Evolutionary conservation across 768 basidiomycete genomes (phyloP), one percentile per base, ranked within the genome.

Genomic region (Collybia nuda): DNA sequence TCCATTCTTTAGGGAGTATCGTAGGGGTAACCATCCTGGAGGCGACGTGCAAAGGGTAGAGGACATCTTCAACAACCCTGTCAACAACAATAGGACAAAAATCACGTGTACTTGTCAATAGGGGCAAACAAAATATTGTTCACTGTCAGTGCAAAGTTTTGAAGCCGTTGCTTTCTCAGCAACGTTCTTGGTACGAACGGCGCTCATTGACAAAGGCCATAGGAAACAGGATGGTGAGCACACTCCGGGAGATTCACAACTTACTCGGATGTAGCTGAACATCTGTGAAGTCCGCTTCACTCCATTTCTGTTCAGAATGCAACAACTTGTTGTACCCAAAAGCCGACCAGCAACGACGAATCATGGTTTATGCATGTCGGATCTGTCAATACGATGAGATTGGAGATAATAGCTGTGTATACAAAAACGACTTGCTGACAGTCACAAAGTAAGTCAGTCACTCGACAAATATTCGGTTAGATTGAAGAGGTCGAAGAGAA

Each of bases 301-400:
- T 96, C 23, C 85, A 90, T 58, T 96, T 96, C 70, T 96, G 93
- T 62, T 86, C 84, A 35, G 93, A 96, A 76, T 96, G 93, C 77
- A 94, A 95, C 73, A 96, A 97, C 65, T 79, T 97, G 23, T 78
- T 97, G 46, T 95, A 96, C 67, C 93, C 93, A 18, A 86, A 94
- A 72, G 94, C 91, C 38, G 95, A 97, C 69, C 84, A 83, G 49
- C 79, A 86, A 54, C 85, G 93, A 41, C 80, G 88, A 40, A 82
- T 88, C 48, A 87, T 98, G 81, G 82, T 94, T 38, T 95, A 94
- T 58, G 87, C 87, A 1, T 98, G 95, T 65, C 81, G 93, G 44
- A 97, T 96, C 62, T 98, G 95, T 67, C 68, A 75, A 1, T 92
- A 89, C 66, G 85, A 90, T 56, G 93, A 97, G 69, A 81, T 85